Conservation (phyloP, 192 early-diverging fungal genomes). For the Paraglomus brasilianum region DNA sequence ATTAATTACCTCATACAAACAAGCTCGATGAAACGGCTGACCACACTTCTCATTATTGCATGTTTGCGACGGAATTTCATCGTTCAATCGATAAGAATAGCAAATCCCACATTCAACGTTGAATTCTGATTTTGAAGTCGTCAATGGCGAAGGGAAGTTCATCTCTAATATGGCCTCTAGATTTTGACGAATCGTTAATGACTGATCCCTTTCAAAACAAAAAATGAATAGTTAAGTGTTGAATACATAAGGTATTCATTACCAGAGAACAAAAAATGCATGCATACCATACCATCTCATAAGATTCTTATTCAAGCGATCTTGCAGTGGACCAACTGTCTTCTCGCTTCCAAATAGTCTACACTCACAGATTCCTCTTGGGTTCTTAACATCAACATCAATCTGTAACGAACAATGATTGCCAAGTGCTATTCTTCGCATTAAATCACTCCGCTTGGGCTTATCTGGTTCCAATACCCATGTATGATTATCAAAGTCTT, state of each 20-base stretch:
- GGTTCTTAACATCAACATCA: slow-evolving; percentile 3
- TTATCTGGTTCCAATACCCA: slow-evolving; percentile 30
- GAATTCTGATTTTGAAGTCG: slow-evolving; percentile 13
- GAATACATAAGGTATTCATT: not conserved
- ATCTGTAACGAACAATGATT: slow-evolving; percentile 31
- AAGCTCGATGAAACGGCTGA: slow-evolving; percentile 19
- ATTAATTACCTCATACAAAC: slow-evolving; percentile 15
- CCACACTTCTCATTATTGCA: slow-evolving; percentile 30
- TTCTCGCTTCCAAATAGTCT: slow-evolving; percentile 20
- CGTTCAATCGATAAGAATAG: slow-evolving; percentile 23
- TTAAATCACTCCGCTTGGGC: slow-evolving; percentile 24
- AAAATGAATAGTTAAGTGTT: not conserved
- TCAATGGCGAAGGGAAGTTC: slow-evolving; percentile 18
- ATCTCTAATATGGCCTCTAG: slow-evolving; percentile 25
- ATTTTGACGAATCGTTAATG: slow-evolving; percentile 20
- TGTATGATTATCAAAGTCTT: slow-evolving; percentile 25
- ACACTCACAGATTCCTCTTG: slow-evolving; percentile 4
- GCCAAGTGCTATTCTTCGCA: slow-evolving; percentile 22
- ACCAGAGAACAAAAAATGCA: not conserved
- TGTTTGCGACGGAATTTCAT: slow-evolving; percentile 20
- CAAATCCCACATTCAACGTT: slow-evolving; percentile 28
- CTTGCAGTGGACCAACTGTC: not conserved
- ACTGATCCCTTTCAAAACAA: slow-evolving; percentile 1
- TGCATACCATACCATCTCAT: slow-evolving; percentile 10
- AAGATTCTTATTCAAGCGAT: slow-evolving; percentile 7